Evolutionary conservation across 306 rosid genomes (phyloP).

Genomic region (Citrullus mucosospermus): DNA sequence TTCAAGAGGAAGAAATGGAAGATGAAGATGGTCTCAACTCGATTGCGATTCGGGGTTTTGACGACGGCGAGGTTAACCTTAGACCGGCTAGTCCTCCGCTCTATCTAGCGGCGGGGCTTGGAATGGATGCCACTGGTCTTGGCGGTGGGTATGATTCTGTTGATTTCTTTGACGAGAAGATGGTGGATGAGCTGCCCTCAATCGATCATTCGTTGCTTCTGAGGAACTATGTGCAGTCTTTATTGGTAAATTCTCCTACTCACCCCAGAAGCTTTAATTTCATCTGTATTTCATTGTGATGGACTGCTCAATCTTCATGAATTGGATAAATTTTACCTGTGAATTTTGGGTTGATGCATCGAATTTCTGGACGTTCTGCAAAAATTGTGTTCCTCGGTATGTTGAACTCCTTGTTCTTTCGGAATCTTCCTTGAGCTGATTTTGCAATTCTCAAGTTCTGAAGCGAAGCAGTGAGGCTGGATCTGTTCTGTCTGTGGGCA

Average conservation of each 20-base stretch:
- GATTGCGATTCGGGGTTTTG: constrained; percentile 13
- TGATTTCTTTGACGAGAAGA: constrained; percentile 29
- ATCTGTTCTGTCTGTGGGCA: not conserved
- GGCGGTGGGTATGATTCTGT: constrained; percentile 12
- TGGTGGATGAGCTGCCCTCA: constrained; percentile 42
- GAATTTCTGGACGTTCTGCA: not conserved
- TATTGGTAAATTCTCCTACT: constrained; percentile 36
- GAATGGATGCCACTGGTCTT: constrained; percentile 27
- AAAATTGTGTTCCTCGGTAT: not conserved
- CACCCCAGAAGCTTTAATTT: not conserved
- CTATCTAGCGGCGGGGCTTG: constrained; percentile 61
- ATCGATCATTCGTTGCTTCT: constrained; percentile 45
- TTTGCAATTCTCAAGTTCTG: not conserved
- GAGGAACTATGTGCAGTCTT: constrained; percentile 46
- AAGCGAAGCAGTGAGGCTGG: not conserved
- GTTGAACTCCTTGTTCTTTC: not conserved
- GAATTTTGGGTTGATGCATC: not conserved
- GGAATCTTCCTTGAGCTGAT: not conserved
- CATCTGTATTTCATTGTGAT: not conserved
- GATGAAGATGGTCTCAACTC: constrained; percentile 19
- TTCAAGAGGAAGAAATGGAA: constrained; percentile 46
- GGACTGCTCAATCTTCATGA: not conserved
- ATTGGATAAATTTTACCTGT: not conserved
- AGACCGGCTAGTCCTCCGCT: constrained; percentile 44
- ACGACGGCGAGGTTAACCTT: constrained; percentile 16